Evolutionary conservation across 1,284 basidiomycete species (phyloP).

Genomic region (Takashimella tepidaria): DNA sequence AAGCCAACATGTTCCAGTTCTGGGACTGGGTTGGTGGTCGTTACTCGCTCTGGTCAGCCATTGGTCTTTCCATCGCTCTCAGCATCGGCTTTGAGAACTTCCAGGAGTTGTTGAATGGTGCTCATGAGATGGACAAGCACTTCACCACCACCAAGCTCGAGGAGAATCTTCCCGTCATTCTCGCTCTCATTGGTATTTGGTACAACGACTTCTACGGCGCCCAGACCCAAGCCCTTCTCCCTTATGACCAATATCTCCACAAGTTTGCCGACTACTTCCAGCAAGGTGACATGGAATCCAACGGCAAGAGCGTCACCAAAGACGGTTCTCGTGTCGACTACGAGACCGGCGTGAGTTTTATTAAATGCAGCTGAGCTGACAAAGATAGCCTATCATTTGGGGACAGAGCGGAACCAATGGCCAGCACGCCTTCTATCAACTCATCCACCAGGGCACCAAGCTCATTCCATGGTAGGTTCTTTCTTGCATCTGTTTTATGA

Average conservation of each 20-base stretch:
- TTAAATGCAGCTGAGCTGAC: conserved; percentile 1
- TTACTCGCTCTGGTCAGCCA: conserved; percentile 97
- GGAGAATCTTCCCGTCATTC: conserved; percentile 84
- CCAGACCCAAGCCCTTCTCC: conserved; percentile 90
- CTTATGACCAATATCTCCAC: conserved; percentile 98
- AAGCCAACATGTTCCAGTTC: conserved; percentile 98
- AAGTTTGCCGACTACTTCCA: conserved; percentile 99
- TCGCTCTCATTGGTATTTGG: conserved; percentile 93
- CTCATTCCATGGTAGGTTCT: conserved; percentile 67
- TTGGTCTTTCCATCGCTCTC: conserved; percentile 89
- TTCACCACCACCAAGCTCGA: conserved; percentile 85
- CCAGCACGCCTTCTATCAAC: conserved; percentile 99
- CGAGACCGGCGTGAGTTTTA: conserved; percentile 77
- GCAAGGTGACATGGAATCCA: conserved; percentile 99
- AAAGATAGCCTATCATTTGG: conserved; percentile 86
- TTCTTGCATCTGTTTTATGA: too few relatives aligned
- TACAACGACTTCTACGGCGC: conserved; percentile 98
- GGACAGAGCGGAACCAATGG: conserved; percentile 97
- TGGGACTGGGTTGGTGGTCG: conserved; percentile 99
- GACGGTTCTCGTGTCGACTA: conserved; percentile 86
- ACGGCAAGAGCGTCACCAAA: conserved; percentile 96
- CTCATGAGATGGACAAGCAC: conserved; percentile 96
- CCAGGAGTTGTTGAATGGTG: conserved; percentile 80
- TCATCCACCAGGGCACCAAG: conserved; percentile 92
- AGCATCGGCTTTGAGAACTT: conserved; percentile 94